These are phyloP conservation scores for Verticillium klebahnii DNA, from an alignment of 2,329 filamentous ascomycete genomes.

Conservation along the genomic window DNA sequence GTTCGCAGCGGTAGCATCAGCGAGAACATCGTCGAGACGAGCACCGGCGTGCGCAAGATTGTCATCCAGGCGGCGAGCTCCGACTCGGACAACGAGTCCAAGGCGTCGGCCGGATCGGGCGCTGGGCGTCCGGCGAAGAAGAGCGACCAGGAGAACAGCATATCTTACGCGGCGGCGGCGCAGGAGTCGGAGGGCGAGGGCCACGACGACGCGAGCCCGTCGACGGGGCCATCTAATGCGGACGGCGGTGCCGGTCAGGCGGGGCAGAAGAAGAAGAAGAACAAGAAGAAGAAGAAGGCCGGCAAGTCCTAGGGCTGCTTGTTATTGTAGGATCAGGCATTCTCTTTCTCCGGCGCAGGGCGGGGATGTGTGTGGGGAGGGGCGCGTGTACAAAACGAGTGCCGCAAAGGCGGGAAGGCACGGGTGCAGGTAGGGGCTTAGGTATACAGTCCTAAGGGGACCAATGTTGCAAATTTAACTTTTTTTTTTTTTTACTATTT, in stretches of 20 bases:
- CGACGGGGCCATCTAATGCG: slow-evolving; percentile 7
- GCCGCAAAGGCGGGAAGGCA: background rate
- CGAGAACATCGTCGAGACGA: slow-evolving; percentile 14
- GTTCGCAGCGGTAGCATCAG: slow-evolving; percentile 16
- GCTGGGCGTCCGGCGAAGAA: background rate
- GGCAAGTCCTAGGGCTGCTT: slow-evolving; percentile 19
- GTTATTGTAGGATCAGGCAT: background rate
- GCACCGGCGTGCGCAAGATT: slow-evolving; percentile 13
- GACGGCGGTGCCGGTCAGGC: slow-evolving; percentile 9
- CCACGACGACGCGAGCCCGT: slow-evolving; percentile 2
- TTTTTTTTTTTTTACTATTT: background rate
- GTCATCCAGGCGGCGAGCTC: slow-evolving; percentile 14
- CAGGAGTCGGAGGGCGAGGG: slow-evolving; percentile 8
- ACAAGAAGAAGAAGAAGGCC: slow-evolving; percentile 35
- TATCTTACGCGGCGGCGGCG: background rate
- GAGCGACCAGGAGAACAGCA: slow-evolving; percentile 5
- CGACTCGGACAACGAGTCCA: slow-evolving; percentile 12
- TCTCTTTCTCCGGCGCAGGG: background rate
- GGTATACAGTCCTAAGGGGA: background rate
- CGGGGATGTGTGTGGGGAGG: background rate
- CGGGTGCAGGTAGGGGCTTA: background rate
- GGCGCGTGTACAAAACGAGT: background rate
- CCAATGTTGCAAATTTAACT: background rate
- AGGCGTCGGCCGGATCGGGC: slow-evolving; percentile 7
- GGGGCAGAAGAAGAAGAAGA: slow-evolving; percentile 21